Percentiles rank a stretch among this genome's conserved stretches.
These are phyloP conservation scores for Kodamaea leandrae DNA, from an alignment of 805 yeast species.

Conservation along the genomic window DNA sequence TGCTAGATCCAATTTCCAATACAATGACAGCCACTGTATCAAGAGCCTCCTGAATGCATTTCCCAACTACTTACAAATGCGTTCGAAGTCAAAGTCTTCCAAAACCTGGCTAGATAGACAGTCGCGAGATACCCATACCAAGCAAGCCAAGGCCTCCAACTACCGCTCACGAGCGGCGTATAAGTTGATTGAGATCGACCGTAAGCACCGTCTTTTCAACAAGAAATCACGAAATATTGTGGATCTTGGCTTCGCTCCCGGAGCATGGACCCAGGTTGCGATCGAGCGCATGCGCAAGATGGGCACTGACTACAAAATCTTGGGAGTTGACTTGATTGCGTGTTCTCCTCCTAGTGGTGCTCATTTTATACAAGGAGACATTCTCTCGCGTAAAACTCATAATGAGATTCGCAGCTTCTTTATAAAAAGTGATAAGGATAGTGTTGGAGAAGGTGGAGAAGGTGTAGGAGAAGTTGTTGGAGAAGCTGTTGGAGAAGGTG, in stretches of 20 bases:
- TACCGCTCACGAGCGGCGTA: constrained; percentile 87
- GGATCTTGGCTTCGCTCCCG: constrained; percentile 58
- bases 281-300: constrained; percentile 14
- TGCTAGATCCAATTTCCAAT: too few relatives aligned
- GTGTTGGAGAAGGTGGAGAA: constrained; percentile 9
- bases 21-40: too few relatives aligned
- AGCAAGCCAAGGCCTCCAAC: constrained; percentile 61
- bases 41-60: not conserved
- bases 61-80: not conserved
- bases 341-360: constrained; percentile 39
- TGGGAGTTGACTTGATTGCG: constrained; percentile 31
- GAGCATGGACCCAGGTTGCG: constrained; percentile 32
- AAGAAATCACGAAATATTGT: constrained; percentile 58
- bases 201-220: constrained; percentile 56
- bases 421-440: too few relatives aligned
- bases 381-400: constrained; percentile 50
- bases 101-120: constrained; percentile 76
- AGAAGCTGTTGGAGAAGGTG: not conserved
- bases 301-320: constrained; percentile 14
- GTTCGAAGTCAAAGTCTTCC: constrained; percentile 48
- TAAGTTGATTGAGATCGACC: constrained; percentile 74
- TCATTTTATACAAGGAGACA: constrained; percentile 39
- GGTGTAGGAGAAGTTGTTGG: not conserved
- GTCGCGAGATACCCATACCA: constrained; percentile 58
- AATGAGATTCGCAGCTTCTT: constrained; percentile 52